phyloP scores from a whole-genome alignment of 805 yeast species.

The Candida sonorensis region DNA sequence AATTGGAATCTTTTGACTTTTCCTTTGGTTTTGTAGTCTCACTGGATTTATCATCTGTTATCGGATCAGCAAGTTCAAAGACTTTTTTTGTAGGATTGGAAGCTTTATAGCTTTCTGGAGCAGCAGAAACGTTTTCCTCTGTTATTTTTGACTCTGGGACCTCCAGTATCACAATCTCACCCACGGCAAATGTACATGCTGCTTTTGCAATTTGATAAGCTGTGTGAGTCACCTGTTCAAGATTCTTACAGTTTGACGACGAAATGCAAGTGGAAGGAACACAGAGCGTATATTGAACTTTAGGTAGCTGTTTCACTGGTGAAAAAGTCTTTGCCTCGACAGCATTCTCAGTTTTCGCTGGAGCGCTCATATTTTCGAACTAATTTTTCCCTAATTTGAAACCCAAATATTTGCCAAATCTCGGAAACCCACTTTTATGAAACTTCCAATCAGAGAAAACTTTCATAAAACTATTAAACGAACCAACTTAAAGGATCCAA shows the following conservation, averaged over 20 bases:
- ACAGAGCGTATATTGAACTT: constrained; percentile 50
- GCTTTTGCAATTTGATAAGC: constrained; percentile 77
- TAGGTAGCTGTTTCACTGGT: constrained; percentile 6
- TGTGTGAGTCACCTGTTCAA: constrained; percentile 66
- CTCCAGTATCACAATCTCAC: constrained; percentile 69
- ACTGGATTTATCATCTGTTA: no score
- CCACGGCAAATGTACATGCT: constrained; percentile 61
- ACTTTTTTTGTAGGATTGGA: not conserved
- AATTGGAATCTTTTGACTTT: not conserved
- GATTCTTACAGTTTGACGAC: constrained; percentile 46
- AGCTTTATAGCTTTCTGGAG: no score
- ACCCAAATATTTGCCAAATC: no score
- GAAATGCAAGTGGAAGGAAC: constrained; percentile 65
- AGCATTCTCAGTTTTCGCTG: not conserved
- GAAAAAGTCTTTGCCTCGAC: not conserved
- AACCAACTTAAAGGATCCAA: no score
- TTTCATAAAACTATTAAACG: no score
- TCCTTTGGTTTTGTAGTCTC: no score
- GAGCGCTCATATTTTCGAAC: no score
- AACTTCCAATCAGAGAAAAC: no score
- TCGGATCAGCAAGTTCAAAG: constrained; percentile 27
- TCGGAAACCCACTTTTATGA: no score
- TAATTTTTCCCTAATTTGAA: no score
- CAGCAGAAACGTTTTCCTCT: not conserved
- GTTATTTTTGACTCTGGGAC: constrained; percentile 24